Percentiles rank a stretch among this genome's conserved stretches.
Conservation (phyloP, 108 stramenopile genomes). For the Skeletonema grethae region DNA sequence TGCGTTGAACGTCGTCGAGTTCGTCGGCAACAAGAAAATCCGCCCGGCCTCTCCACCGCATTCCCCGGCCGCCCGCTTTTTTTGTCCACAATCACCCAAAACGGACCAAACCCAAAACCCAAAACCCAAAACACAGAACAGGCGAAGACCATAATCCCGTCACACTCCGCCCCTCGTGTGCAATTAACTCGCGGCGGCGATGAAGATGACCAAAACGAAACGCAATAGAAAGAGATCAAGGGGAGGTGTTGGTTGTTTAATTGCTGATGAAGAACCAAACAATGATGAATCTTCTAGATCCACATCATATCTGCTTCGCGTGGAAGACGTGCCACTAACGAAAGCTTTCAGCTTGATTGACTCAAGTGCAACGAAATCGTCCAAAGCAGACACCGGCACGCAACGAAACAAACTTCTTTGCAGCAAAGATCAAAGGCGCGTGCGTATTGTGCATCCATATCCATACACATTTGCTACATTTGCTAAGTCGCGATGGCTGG, state of each 20-base stretch:
- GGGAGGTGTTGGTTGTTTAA: slow-evolving; percentile 29
- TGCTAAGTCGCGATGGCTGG: slow-evolving; percentile 82
- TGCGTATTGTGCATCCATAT: slow-evolving; percentile 64
- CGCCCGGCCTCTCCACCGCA: no score
- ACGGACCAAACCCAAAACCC: no score
- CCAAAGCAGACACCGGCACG: neutral
- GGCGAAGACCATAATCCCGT: no score
- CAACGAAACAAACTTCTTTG: neutral
- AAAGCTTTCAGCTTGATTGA: slow-evolving; percentile 33
- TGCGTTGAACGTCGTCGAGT: no score
- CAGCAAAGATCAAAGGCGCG: slow-evolving; percentile 8
- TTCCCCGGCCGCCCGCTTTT: no score
- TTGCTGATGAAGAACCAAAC: slow-evolving; percentile 14
- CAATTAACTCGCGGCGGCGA: neutral
- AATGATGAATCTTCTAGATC: slow-evolving; percentile 11
- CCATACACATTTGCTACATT: slow-evolving; percentile 77
- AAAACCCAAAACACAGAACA: no score
- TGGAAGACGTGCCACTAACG: slow-evolving; percentile 40
- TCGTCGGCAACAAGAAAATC: no score
- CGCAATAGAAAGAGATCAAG: slow-evolving; percentile 59
- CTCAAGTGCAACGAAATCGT: neutral
- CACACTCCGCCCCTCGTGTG: no score
- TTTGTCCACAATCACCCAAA: no score
- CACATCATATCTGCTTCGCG: slow-evolving; percentile 4
- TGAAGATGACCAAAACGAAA: slow-evolving; percentile 48